Percentiles rank a stretch among this genome's conserved stretches.
These are phyloP conservation scores for Colletotrichum sojae DNA, from an alignment of 2,329 filamentous ascomycete genomes.

Conservation along the genomic window DNA sequence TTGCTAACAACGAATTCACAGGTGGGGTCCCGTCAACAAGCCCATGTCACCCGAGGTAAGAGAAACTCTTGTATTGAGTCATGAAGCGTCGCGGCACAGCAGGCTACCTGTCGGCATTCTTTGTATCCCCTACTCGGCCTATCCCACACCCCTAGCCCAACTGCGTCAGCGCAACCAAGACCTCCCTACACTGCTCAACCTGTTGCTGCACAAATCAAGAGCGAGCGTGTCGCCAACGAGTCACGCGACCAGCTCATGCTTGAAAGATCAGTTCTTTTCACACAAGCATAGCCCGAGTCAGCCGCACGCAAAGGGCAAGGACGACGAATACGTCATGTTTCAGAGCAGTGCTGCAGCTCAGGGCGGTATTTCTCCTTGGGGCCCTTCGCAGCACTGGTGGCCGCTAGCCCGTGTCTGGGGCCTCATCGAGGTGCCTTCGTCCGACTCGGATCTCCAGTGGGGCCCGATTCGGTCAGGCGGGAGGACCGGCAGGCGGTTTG, in stretches of 20 bases:
- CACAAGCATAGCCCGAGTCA: not conserved
- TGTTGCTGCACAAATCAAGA: no score
- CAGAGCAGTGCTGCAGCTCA: slow-evolving; percentile 21
- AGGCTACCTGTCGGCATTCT: not conserved
- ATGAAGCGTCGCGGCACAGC: slow-evolving; percentile 22
- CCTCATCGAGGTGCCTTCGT: slow-evolving; percentile 30
- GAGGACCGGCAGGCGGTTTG: slow-evolving; percentile 3
- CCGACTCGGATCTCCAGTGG: slow-evolving; percentile 2
- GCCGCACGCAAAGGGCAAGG: slow-evolving; percentile 2
- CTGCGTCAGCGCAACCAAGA: no score
- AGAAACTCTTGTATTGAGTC: slow-evolving; percentile 43
- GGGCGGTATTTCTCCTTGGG: slow-evolving; percentile 4
- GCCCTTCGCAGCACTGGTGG: not conserved
- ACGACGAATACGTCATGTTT: slow-evolving; percentile 35
- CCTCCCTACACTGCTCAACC: no score
- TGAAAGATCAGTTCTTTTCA: no score
- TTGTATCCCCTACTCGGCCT: no score
- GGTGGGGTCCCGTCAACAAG: slow-evolving; percentile 99
- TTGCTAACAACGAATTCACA: slow-evolving; percentile 46
- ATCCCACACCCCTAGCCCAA: no score
- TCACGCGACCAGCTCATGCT: no score
- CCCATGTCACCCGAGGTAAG: slow-evolving; percentile 97
- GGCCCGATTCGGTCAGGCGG: not conserved
- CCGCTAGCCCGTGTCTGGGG: slow-evolving; percentile 14
- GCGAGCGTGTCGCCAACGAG: no score